These are phyloP conservation scores for Loxodes magnus DNA, from an alignment of 73 alveolate genomes.

Conservation along the genomic window DNA sequence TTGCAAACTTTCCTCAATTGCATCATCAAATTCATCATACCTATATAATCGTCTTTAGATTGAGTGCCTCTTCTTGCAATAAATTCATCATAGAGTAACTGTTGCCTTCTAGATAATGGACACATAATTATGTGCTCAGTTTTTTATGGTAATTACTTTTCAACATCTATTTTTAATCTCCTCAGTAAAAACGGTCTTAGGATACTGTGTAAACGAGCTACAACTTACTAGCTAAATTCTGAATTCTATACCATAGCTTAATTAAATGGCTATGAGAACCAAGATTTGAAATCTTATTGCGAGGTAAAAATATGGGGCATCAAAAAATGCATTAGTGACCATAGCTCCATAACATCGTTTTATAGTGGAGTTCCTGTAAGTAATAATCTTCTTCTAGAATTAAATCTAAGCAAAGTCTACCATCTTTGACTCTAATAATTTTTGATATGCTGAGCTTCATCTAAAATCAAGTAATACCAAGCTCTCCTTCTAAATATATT, in stretches of 20 bases:
- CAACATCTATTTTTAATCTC: constrained; percentile 96
- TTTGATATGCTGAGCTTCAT: constrained; percentile 99
- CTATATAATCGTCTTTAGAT: constrained; percentile 75
- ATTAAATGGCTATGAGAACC: constrained; percentile 88
- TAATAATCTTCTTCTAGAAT: constrained; percentile 91
- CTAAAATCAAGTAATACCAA: constrained; percentile 98
- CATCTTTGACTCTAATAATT: constrained; percentile 96
- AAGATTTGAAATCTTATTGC: constrained; percentile 31
- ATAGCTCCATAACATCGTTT: constrained; percentile 98
- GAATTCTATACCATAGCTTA: constrained; percentile 75
- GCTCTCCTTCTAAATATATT: constrained; percentile 92
- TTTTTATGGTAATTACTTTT: constrained; percentile 93
- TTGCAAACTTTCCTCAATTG: constrained; percentile 97
- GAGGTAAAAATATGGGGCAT: constrained; percentile 90
- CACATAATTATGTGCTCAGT: constrained; percentile 89
- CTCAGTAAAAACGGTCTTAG: constrained; percentile 94
- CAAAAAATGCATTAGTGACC: constrained; percentile 98
- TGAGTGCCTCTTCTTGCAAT: constrained; percentile 76
- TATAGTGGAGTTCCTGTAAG: constrained; percentile 99
- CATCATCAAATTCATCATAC: constrained; percentile 95
- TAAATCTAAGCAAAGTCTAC: constrained; percentile 94
- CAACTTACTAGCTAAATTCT: constrained; percentile 51
- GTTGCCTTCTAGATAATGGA: constrained; percentile 89
- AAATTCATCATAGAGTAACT: constrained; percentile 94
- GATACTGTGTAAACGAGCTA: constrained; percentile 80